These are phyloP conservation scores for Thinopyrum elongatum DNA, from an alignment of 176 grass and related monocot genomes.

Conservation along the genomic window DNA sequence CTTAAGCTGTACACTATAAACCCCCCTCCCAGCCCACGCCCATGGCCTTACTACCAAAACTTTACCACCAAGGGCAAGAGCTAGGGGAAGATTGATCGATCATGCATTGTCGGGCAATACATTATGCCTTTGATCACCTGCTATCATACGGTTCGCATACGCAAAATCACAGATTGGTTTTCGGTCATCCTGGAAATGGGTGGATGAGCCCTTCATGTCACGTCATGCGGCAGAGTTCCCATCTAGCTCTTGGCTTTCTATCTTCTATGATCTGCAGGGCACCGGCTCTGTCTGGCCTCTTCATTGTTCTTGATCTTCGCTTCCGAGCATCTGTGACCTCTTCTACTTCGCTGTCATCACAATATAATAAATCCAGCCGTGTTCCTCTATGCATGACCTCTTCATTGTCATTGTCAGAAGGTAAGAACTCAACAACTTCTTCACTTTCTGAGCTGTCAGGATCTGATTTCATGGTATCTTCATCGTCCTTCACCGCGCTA, in stretches of 20 bases:
- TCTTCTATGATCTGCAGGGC: not conserved
- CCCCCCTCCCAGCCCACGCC: not conserved
- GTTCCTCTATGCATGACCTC: not conserved
- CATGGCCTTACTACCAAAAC: slow-evolving; percentile 15
- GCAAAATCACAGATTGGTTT: not conserved
- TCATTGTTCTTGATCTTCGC: not conserved
- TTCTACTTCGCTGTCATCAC: not conserved
- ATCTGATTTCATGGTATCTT: not conserved
- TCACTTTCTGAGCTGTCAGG: slow-evolving; percentile 5
- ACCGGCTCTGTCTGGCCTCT: not conserved
- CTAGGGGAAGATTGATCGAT: not conserved
- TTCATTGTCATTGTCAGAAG: not conserved
- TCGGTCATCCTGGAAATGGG: not conserved
- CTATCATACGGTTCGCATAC: not conserved
- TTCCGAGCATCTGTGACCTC: not conserved
- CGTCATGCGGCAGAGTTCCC: not conserved
- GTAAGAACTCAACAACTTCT: not conserved
- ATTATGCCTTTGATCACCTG: not conserved
- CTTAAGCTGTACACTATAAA: slow-evolving; percentile 46
- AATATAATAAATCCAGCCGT: not conserved
- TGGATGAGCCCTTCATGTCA: not conserved
- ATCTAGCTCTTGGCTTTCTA: accelerated
- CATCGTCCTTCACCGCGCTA: not conserved
- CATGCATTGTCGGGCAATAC: not conserved
- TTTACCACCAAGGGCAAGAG: not conserved